These are phyloP conservation scores for Scutellaria minor DNA, from an alignment of 257 asterid species.

Conservation along the genomic window DNA sequence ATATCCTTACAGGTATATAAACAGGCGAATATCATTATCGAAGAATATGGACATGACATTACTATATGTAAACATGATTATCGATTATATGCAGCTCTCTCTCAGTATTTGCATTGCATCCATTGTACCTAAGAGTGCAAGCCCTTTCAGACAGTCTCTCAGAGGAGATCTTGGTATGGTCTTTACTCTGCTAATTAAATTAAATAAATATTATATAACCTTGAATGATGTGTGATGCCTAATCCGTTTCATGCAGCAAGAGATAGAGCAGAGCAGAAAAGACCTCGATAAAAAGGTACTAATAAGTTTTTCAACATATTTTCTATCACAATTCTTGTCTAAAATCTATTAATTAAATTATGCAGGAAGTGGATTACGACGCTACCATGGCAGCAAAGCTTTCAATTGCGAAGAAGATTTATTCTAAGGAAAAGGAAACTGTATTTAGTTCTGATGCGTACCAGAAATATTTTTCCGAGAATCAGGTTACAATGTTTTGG, in stretches of 20 bases:
- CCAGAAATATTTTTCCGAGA: slow-evolving; percentile 78
- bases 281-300: slow-evolving; percentile 80
- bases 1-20: slow-evolving; percentile 86
- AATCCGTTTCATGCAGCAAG: slow-evolving; percentile 57
- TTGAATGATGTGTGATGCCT: slow-evolving; percentile 4
- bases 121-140: slow-evolving; percentile 92
- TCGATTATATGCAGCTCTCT: slow-evolving; percentile 70
- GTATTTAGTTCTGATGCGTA: slow-evolving; percentile 64
- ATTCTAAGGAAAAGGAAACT: slow-evolving; percentile 72
- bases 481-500: slow-evolving; percentile 59
- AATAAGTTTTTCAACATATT: slow-evolving; percentile 7
- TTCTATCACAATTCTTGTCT: slow-evolving; percentile 3
- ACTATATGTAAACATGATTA: not conserved
- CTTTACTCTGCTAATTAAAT: slow-evolving; percentile 24
- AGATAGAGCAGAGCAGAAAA: slow-evolving; percentile 62
- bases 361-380: slow-evolving; percentile 88
- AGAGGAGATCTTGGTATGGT: slow-evolving; percentile 67
- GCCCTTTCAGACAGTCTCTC: slow-evolving; percentile 72
- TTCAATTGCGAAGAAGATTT: slow-evolving; percentile 84
- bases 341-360: slow-evolving; percentile 26
- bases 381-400: slow-evolving; percentile 86
- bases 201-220: not conserved
- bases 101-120: slow-evolving; percentile 97
- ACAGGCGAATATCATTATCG: too few relatives aligned
- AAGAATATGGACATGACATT: not conserved